phyloP scores from a whole-genome alignment of 306 rosid genomes.

The Quercus ilex region DNA sequence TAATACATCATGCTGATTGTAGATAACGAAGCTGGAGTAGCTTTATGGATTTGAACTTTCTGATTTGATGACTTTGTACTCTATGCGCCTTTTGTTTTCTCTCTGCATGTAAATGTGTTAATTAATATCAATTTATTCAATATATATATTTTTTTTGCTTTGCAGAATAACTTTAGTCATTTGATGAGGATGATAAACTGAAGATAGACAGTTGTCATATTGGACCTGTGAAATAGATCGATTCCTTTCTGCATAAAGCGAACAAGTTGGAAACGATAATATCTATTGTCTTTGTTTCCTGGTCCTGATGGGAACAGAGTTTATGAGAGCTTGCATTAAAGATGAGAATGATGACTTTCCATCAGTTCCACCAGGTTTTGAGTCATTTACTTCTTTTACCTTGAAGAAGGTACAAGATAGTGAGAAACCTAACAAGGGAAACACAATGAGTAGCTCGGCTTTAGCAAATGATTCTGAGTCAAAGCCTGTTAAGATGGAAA shows the following conservation, averaged over 20 bases:
- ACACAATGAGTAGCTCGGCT: conserved; percentile 37
- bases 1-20: not conserved
- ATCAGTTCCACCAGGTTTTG: conserved; percentile 97
- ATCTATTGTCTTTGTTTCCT: conserved; percentile 17
- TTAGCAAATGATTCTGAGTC: conserved; percentile 48
- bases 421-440: conserved; percentile 45
- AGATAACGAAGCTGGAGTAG: not conserved
- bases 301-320: conserved; percentile 84
- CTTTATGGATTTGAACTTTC: not conserved
- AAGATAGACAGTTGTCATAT: not conserved
- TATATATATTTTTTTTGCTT: conserved; percentile 2
- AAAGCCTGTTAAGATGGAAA: conserved; percentile 51
- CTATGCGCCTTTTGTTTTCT: not conserved
- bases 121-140: conserved; percentile 9
- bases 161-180: conserved; percentile 28
- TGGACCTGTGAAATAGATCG: conserved; percentile 16
- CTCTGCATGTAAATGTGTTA: conserved; percentile 1
- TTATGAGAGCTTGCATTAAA: conserved; percentile 69
- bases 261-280: conserved; percentile 15
- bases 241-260: conserved; percentile 26
- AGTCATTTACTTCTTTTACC: conserved; percentile 71
- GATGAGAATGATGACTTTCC: conserved; percentile 95
- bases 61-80: not conserved
- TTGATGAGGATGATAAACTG: conserved; percentile 24
- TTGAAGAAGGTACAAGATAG: conserved; percentile 47